Conservation (phyloP, 805 yeast genomes). For the Martiniozyma abietophila region DNA sequence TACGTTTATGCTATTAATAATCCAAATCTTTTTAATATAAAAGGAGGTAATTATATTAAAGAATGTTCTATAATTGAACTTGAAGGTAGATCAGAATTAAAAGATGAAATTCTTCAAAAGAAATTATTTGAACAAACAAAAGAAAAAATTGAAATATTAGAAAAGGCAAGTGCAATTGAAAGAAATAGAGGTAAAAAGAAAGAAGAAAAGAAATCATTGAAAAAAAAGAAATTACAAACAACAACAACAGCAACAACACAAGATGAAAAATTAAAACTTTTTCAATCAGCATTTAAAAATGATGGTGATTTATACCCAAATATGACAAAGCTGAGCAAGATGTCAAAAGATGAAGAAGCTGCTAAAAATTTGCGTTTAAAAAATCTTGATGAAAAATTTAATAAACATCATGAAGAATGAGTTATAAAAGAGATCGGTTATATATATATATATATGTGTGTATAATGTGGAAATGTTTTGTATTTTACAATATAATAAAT, state of each 20-base stretch:
- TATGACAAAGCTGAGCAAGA: too few relatives aligned
- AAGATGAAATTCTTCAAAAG: constrained; percentile 51
- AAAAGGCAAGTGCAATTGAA: constrained; percentile 61
- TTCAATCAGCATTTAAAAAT: constrained; percentile 19
- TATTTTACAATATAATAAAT: too few relatives aligned
- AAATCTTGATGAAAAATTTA: constrained; percentile 19
- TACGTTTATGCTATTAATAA: constrained; percentile 57
- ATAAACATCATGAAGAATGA: too few relatives aligned
- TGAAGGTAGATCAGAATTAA: constrained; percentile 51
- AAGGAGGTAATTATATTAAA: constrained; percentile 63
- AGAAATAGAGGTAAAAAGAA: constrained; percentile 34
- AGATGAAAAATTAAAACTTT: constrained; percentile 15
- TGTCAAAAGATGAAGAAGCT: constrained; percentile 4
- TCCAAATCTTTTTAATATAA: constrained; percentile 54
- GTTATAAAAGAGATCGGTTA: too few relatives aligned
- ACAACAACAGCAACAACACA: constrained; percentile 1
- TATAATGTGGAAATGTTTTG: too few relatives aligned
- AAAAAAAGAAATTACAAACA: not conserved
- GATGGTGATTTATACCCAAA: constrained; percentile 10
- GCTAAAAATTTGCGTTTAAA: constrained; percentile 14
- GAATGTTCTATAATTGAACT: constrained; percentile 55
- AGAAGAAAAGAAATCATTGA: constrained; percentile 6
- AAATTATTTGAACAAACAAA: constrained; percentile 54
- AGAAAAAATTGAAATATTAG: constrained; percentile 46
- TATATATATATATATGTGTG: too few relatives aligned